A percentile compares a stretch with the other conserved stretches of the same genome.
These are phyloP conservation scores for Microbotryomycetes sp. DNA, from an alignment of 1,284 basidiomycete genomes.

Conservation along the genomic window DNA sequence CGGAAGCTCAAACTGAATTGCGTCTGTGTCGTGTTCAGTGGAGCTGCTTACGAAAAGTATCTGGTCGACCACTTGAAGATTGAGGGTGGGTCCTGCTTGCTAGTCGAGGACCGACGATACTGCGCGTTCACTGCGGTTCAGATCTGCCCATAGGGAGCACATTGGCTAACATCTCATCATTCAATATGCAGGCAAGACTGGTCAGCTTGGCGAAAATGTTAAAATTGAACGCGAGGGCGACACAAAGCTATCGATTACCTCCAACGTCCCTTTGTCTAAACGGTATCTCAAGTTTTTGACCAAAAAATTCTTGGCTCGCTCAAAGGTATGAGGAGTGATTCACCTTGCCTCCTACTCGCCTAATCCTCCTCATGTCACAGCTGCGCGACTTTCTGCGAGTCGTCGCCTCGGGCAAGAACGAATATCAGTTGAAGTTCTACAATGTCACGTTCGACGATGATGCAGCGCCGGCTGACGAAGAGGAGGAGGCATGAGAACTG, in stretches of 20 bases:
- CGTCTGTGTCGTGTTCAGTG: not conserved
- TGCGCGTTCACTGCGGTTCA: no score
- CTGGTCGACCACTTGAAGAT: conserved; percentile 47
- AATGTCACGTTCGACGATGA: conserved; percentile 35
- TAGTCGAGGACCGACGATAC: no score
- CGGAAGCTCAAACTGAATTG: no score
- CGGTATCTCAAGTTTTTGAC: conserved; percentile 46
- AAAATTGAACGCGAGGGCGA: conserved; percentile 42
- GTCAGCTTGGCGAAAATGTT: conserved; percentile 44
- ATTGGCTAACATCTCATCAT: no score
- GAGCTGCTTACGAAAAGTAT: conserved; percentile 45
- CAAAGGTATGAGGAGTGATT: conserved; percentile 10
- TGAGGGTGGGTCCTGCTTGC: conserved; percentile 38
- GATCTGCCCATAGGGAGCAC: no score
- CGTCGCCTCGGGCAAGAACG: conserved; percentile 43
- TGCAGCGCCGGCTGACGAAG: conserved; percentile 15
- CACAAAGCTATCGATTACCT: conserved; percentile 44
- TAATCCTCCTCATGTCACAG: conserved; percentile 14
- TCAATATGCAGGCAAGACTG: conserved; percentile 39
- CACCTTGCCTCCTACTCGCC: not conserved
- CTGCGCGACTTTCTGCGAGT: conserved; percentile 43
- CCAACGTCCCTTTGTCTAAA: conserved; percentile 43
- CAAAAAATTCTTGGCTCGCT: conserved; percentile 41
- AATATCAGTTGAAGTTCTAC: conserved; percentile 42
- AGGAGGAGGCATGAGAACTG: no score